phyloP scores from a whole-genome alignment of 805 yeast genomes.

The Candida suzukii region DNA sequence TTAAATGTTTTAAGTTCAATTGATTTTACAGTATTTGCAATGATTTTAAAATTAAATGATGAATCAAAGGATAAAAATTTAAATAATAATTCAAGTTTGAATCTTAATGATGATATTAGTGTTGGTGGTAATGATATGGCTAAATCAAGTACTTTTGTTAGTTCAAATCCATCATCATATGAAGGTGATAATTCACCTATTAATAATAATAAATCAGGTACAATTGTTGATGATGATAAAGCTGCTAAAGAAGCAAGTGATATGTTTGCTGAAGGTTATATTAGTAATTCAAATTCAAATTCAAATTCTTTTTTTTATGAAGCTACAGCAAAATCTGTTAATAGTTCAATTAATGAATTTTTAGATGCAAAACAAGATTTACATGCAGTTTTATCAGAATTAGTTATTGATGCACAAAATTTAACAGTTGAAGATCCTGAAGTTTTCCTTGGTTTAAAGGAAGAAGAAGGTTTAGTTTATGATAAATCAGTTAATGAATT shows the following conservation, averaged over 20 bases:
- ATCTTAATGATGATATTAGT: too few species aligned
- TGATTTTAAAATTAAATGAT: conserved; percentile 22
- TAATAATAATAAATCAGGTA: conserved; percentile 3
- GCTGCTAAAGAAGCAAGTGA: conserved; percentile 6
- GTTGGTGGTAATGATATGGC: too few species aligned
- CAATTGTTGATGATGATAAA: conserved; percentile 18
- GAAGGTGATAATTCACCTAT: neutral
- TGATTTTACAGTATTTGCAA: conserved; percentile 47
- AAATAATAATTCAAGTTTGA: conserved; percentile 12
- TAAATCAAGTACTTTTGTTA: too few species aligned
- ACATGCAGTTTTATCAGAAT: conserved; percentile 51
- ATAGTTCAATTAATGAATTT: conserved; percentile 60
- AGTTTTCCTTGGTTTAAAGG: conserved; percentile 56
- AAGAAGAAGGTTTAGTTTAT: conserved; percentile 42
- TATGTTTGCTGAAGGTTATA: conserved; percentile 1
- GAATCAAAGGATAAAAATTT: conserved; percentile 4
- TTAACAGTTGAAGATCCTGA: conserved; percentile 71
- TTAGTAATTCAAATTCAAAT: neutral
- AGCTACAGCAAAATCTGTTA: conserved; percentile 22
- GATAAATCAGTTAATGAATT: conserved; percentile 30
- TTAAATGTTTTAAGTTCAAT: conserved; percentile 51
- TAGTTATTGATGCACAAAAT: conserved; percentile 63
- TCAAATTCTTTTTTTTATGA: conserved; percentile 19
- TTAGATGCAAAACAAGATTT: conserved; percentile 66
- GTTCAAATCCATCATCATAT: neutral